Percentiles rank a stretch among this genome's conserved stretches.
Evolutionary conservation across 163 green algal genomes (phyloP).

Genomic region (Prototheca wickerhamii): DNA sequence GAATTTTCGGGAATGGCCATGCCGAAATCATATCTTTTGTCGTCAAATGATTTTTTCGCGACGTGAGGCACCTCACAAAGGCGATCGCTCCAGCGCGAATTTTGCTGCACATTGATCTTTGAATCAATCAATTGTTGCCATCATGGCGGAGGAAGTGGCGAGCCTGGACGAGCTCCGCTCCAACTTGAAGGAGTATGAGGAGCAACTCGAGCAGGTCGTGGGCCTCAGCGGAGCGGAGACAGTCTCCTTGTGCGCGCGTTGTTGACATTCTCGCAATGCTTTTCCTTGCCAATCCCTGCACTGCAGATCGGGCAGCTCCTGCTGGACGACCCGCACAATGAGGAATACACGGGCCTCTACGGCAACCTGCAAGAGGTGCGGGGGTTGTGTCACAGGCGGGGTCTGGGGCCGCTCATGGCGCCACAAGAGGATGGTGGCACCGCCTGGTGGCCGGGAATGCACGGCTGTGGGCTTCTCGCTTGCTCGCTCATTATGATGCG

Average conservation of each 20-base stretch:
- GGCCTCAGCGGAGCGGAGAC: neutral
- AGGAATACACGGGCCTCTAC: constrained; percentile 70
- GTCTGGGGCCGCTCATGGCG: neutral
- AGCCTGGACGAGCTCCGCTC: neutral
- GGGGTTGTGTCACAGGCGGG: neutral
- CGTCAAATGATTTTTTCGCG: too few species aligned
- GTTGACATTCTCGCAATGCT: neutral
- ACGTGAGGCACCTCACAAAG: too few species aligned
- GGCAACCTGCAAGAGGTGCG: constrained; percentile 56
- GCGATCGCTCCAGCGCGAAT: too few species aligned
- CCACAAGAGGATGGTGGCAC: too few species aligned
- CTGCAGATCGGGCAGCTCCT: constrained; percentile 65
- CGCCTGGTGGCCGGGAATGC: too few species aligned
- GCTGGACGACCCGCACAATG: constrained; percentile 55
- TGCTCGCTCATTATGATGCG: neutral
- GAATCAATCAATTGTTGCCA: neutral
- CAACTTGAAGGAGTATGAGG: constrained; percentile 6
- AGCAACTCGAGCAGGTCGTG: constrained; percentile 1
- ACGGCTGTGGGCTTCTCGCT: neutral
- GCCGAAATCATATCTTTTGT: too few species aligned
- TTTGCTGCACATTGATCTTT: neutral
- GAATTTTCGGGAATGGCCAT: too few species aligned
- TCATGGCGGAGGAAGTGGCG: neutral
- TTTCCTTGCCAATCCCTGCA: neutral
- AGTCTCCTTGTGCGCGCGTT: neutral